Conservation (phyloP, 306 rosid species). For the Vigna mungo region DNA sequence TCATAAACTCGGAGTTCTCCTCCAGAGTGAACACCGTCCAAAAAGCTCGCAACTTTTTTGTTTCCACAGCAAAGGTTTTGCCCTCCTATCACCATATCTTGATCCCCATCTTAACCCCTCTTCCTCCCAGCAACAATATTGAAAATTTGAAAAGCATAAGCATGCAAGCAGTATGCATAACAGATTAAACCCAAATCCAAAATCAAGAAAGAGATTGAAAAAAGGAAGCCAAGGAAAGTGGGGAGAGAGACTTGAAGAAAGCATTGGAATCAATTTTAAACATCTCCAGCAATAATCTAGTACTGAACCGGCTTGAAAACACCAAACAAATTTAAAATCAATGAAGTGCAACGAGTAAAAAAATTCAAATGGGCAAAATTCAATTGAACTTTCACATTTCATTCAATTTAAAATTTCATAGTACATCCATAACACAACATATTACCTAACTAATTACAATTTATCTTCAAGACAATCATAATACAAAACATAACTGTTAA, state of each 20-base stretch:
- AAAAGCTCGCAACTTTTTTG: background rate
- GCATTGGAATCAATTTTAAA: too few relatives aligned
- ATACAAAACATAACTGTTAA: too few relatives aligned
- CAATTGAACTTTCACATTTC: too few relatives aligned
- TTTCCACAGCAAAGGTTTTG: background rate
- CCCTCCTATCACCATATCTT: background rate
- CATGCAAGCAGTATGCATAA: background rate
- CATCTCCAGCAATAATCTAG: too few relatives aligned
- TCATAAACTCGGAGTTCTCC: slow-evolving; percentile 8
- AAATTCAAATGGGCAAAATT: too few relatives aligned
- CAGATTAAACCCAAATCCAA: background rate
- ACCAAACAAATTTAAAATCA: too few relatives aligned
- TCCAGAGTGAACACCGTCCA: background rate
- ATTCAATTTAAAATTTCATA: too few relatives aligned
- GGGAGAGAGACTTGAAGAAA: background rate
- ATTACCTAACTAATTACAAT: too few relatives aligned
- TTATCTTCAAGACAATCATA: too few relatives aligned
- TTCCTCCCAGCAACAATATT: background rate
- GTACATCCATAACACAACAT: too few relatives aligned
- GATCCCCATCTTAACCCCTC: slow-evolving; percentile 1
- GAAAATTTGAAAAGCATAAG: background rate
- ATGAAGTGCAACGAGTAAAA: too few relatives aligned
- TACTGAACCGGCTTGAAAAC: too few relatives aligned
- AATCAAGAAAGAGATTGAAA: background rate
- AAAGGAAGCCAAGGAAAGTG: background rate